These are phyloP conservation scores for Pleurozium schreberi DNA, from an alignment of 225 moss, liverwort and hornwort species.

Conservation along the genomic window DNA sequence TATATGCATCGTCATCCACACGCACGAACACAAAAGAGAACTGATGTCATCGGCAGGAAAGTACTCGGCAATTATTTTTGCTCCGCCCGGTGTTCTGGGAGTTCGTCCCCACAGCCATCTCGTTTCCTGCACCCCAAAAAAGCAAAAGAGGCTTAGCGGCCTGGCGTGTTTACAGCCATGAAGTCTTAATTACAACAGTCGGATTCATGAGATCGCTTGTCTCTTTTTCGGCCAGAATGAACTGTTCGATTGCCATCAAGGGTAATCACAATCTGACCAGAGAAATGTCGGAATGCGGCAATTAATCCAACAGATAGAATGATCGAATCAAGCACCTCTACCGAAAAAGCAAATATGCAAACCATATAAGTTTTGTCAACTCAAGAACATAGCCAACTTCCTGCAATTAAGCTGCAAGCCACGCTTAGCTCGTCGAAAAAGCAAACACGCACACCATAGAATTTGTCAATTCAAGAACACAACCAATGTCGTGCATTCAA, in stretches of 20 bases:
- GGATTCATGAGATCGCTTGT: neutral
- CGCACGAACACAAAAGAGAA: neutral
- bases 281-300: neutral
- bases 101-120: neutral
- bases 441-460: neutral
- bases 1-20: neutral
- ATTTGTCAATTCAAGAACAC: neutral
- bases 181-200: neutral
- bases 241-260: neutral
- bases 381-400: neutral
- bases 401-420: neutral
- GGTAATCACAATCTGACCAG: neutral
- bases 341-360: neutral
- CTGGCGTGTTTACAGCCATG: neutral
- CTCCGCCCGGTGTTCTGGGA: neutral
- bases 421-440: neutral
- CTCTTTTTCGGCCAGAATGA: neutral
- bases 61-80: neutral
- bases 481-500: neutral
- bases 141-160: neutral
- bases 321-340: neutral
- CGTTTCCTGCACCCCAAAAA: neutral
- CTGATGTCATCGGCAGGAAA: neutral
- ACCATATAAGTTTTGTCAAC: neutral
- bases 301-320: neutral